Base-by-base conservation (phyloP, 164 flowering plant genomes). In the Berberis thunbergii region DNA sequence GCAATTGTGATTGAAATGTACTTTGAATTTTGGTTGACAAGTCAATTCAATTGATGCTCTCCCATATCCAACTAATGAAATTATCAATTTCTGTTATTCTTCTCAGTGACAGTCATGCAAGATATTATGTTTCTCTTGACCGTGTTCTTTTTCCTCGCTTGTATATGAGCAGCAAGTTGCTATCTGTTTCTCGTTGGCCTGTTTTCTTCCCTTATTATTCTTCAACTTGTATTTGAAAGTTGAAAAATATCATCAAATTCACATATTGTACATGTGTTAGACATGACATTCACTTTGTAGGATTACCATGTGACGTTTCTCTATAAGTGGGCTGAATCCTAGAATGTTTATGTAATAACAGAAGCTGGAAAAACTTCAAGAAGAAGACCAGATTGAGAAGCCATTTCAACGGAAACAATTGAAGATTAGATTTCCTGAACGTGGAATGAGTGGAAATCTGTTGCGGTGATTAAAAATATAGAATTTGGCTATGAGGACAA, bases 351-450 rank as follows among this genome's bases (percentile, higher is more conserved):
- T 65, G 62, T 71, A 59, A 62, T 49, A 57, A 77, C 84, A 94
- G 99, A 94, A 91, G 62, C 81, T 94, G 77, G 99, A 91, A 74
- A 91, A 79, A 64, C 93, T 94, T 68, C 85, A 82, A 73, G 97
- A 86, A 60, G 91, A 79, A 72, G 96, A 87, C 42, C 94, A 77
- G 72, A 68, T 94, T 67, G 97, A 91, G 80, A 94, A 89, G 82
- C 99, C 99, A 60, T 94, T 94, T 75, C 83, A 87, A 67, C 74
- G 96, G 67, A 94, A 94, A 79, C 95, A 85, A 75, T 85, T 87
- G 80, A 91, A 83, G 76, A 83, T 94, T 60, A 83, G 94, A 76
- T 94, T 94, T 63, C 99, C 99, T 3, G 97, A 91, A 74, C 95
- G 91, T 59, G 97, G 91, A 65, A 82, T 80, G 65, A 91, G 99